Evolutionary conservation across 2,329 filamentous ascomycete species (phyloP).

Genomic region (Tolypocladium tundrense): DNA sequence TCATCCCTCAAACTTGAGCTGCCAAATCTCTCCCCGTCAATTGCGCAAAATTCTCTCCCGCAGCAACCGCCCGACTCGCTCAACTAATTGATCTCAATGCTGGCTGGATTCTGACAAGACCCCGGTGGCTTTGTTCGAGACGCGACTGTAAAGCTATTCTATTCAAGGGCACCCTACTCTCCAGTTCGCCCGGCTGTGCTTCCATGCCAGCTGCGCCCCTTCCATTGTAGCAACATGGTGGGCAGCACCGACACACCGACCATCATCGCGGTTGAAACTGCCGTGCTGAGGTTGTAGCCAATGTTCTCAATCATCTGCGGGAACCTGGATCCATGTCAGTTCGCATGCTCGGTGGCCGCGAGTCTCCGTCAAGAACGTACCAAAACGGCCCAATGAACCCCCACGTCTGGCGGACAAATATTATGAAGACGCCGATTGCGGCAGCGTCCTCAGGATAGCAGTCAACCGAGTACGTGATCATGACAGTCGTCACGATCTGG

Average conservation of each 20-base stretch:
- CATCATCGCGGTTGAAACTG: not conserved
- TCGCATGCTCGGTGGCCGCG: not conserved
- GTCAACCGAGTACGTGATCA: slow-evolving; percentile 51
- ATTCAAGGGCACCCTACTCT: not conserved
- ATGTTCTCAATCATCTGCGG: slow-evolving; percentile 4
- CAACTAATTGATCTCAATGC: not conserved
- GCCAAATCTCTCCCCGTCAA: not conserved
- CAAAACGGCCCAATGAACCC: slow-evolving; percentile 34
- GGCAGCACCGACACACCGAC: slow-evolving; percentile 2
- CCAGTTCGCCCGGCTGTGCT: no score
- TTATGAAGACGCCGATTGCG: slow-evolving; percentile 48
- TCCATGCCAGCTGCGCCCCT: not conserved
- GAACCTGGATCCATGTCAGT: not conserved
- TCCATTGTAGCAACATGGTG: slow-evolving; percentile 2
- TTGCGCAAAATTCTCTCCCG: not conserved
- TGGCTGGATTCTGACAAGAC: not conserved
- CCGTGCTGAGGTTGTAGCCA: not conserved
- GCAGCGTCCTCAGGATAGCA: slow-evolving; percentile 41
- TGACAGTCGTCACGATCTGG: slow-evolving; percentile 49
- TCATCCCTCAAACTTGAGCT: not conserved
- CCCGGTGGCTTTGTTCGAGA: not conserved
- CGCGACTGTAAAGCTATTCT: not conserved
- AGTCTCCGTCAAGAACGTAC: slow-evolving; percentile 4
- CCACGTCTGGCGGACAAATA: slow-evolving; percentile 42
- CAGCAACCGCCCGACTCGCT: not conserved